These are phyloP conservation scores for Dactylellina parvicollis DNA, from an alignment of 2,329 filamentous ascomycete species.

Conservation along the genomic window DNA sequence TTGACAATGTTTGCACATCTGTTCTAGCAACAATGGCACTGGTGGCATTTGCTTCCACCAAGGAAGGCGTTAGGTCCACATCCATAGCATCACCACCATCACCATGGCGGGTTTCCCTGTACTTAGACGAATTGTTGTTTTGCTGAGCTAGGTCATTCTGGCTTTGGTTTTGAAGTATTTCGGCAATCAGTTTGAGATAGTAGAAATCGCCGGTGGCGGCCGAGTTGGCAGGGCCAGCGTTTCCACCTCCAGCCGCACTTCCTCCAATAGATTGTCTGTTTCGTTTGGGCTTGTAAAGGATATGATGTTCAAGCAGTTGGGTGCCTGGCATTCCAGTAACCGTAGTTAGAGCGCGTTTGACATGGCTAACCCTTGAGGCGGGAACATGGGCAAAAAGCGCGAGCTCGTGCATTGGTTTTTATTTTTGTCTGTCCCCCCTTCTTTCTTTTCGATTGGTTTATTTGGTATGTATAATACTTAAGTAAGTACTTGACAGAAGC, in stretches of 20 bases:
- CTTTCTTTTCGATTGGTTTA: too few relatives aligned
- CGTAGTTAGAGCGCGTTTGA: slow-evolving; percentile 56
- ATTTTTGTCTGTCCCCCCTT: too few relatives aligned
- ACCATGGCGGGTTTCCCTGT: background rate
- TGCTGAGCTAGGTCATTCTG: background rate
- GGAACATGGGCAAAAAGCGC: slow-evolving; percentile 58
- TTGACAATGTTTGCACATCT: background rate
- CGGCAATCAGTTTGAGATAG: slow-evolving; percentile 56
- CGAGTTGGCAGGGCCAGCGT: slow-evolving; percentile 24
- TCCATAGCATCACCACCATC: slow-evolving; percentile 35
- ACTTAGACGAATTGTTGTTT: background rate
- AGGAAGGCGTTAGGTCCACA: slow-evolving; percentile 18
- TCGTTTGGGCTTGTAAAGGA: slow-evolving; percentile 57
- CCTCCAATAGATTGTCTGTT: slow-evolving; percentile 45
- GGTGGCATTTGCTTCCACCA: too few relatives aligned
- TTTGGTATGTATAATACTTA: too few relatives aligned
- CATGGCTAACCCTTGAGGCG: slow-evolving; percentile 51
- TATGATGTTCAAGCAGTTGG: slow-evolving; percentile 56
- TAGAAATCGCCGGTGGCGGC: slow-evolving; percentile 54
- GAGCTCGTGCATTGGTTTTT: slow-evolving; percentile 58
- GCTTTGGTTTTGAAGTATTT: slow-evolving; percentile 33
- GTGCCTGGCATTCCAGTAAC: slow-evolving; percentile 56
- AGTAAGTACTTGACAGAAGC: too few relatives aligned
- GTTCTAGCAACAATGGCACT: background rate
- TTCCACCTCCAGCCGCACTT: background rate